Evolutionary conservation across 1,284 basidiomycete genomes (phyloP).

Genomic region (Pseudomicrostroma phylloplanum): DNA sequence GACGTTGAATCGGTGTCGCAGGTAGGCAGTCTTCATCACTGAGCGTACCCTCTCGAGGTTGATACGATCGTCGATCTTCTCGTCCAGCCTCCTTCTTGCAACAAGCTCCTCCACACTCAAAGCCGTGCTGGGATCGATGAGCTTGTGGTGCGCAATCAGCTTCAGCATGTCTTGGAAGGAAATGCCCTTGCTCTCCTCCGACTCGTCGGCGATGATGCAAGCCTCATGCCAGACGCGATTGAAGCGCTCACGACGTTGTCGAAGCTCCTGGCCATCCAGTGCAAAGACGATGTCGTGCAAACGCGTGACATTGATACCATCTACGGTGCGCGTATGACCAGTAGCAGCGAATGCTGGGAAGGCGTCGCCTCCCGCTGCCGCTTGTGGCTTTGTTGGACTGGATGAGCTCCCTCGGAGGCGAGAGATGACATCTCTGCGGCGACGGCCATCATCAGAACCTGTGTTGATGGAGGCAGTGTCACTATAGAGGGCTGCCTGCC

Average conservation of each 20-base stretch:
- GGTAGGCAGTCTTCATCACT: constrained; percentile 35
- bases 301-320: constrained; percentile 24
- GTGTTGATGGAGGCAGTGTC: neutral
- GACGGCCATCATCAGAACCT: neutral
- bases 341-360: constrained; percentile 15
- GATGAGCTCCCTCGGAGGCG: constrained; percentile 10
- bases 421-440: constrained; percentile 6
- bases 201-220: constrained; percentile 57
- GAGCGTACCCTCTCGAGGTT: constrained; percentile 40
- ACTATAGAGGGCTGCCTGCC: neutral
- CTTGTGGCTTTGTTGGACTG: constrained; percentile 5
- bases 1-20: constrained; percentile 36
- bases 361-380: neutral
- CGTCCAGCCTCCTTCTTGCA: constrained; percentile 32
- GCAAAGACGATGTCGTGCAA: constrained; percentile 20
- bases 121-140: constrained; percentile 67
- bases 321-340: constrained; percentile 10
- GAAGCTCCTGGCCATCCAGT: constrained; percentile 31
- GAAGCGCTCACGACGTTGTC: constrained; percentile 33
- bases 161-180: constrained; percentile 86
- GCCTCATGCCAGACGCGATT: constrained; percentile 48
- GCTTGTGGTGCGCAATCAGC: constrained; percentile 80
- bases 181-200: constrained; percentile 55
- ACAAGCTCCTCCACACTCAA: constrained; percentile 44
- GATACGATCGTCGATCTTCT: constrained; percentile 39